These are phyloP conservation scores for Pisolithus orientalis DNA, from an alignment of 768 basidiomycete species.

Conservation along the genomic window DNA sequence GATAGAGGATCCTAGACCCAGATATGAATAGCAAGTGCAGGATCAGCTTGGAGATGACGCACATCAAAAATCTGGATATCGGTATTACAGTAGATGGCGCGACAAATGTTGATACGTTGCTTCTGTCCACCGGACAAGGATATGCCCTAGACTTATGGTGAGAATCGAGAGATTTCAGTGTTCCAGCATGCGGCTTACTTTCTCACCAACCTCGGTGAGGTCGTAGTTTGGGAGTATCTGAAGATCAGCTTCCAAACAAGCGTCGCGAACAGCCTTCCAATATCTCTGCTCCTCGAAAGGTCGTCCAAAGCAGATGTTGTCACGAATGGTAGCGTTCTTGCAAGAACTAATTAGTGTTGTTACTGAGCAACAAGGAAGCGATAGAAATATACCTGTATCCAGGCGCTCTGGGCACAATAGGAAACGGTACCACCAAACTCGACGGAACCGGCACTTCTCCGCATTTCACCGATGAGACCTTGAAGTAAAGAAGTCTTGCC, in stretches of 20 bases:
- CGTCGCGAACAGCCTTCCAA: conserved; percentile 72
- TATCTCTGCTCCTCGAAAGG: conserved; percentile 78
- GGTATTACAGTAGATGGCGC: conserved; percentile 80
- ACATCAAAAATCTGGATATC: conserved; percentile 84
- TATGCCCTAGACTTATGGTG: conserved; percentile 47
- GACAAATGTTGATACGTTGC: conserved; percentile 80
- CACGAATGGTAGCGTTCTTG: conserved; percentile 77
- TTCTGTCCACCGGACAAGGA: conserved; percentile 80
- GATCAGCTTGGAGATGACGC: conserved; percentile 6
- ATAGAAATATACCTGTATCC: conserved; percentile 63
- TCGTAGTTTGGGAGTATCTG: conserved; percentile 74
- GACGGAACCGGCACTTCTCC: conserved; percentile 56
- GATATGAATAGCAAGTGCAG: not conserved
- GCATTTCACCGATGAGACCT: conserved; percentile 81
- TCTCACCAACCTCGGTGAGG: conserved; percentile 80
- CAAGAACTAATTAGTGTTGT: not conserved
- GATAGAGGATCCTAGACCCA: conserved; percentile 66
- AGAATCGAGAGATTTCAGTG: not conserved
- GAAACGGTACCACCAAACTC: conserved; percentile 71
- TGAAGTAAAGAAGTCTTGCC: conserved; percentile 62
- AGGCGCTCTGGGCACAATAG: conserved; percentile 83
- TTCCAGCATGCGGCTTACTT: conserved; percentile 9
- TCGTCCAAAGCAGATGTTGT: conserved; percentile 85
- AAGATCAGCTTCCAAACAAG: conserved; percentile 76
- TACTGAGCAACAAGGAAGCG: not conserved